phyloP scores from a whole-genome alignment of 2,329 filamentous ascomycete species.

The Juglanconis sp. region DNA sequence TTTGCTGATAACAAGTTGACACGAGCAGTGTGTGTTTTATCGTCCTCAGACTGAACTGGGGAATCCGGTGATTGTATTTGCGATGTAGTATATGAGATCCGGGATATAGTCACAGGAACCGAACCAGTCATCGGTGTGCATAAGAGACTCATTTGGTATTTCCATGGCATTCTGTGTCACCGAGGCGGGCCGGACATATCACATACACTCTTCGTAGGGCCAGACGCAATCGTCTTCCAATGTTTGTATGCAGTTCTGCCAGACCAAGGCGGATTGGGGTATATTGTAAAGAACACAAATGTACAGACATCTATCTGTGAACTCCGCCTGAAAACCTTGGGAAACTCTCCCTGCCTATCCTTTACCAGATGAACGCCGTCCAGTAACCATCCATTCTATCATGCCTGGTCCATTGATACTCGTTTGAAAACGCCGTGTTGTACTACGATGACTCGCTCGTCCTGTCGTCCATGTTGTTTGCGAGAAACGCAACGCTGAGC shows the following conservation, averaged over 20 bases:
- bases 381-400: constrained; percentile 1
- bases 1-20: no score
- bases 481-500: background rate
- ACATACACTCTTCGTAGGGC: background rate
- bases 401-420: constrained; percentile 6
- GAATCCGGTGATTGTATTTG: no score
- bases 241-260: constrained; percentile 3
- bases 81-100: no score
- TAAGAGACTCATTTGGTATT: no score
- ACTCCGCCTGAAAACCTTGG: background rate
- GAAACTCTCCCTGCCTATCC: background rate
- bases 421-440: background rate
- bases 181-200: background rate
- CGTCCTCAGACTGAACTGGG: no score
- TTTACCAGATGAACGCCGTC: constrained; percentile 1
- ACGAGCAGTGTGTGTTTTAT: no score
- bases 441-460: background rate
- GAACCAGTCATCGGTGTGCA: no score
- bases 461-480: background rate
- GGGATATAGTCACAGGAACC: no score
- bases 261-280: constrained; percentile 11
- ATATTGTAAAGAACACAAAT: constrained; percentile 12
- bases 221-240: background rate
- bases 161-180: no score
- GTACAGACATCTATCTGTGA: background rate